Base-by-base conservation (phyloP, 148 eudicot species). In the Linanthus parryae region DNA sequence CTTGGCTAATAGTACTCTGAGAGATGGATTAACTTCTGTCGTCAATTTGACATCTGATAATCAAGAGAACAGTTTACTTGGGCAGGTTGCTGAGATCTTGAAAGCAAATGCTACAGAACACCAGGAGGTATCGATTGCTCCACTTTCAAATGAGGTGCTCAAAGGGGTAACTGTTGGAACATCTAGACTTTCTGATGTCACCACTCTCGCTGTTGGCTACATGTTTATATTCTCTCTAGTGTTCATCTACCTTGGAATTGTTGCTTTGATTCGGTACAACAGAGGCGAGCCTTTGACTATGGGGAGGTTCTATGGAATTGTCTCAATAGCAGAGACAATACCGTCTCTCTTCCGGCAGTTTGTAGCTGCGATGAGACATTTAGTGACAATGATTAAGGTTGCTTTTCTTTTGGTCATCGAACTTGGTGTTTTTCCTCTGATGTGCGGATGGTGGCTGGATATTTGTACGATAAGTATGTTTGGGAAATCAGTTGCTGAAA, bases 361-460 rank as follows among this genome's bases (percentile, higher is more conserved):
- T 65, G 71, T 81, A 56, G 81, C 84, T 12, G 85, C 89, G 53
- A 84, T 88, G 86, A 84, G 81, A 56, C 96, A 84, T 63, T 67
- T 84, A 56, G 63, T 84, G 85, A 84, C 89, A 26, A 88, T 88
- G 96, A 71, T 88, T 44, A 88, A 88, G 65, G 94, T 88, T 68
- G 96, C 96, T 19, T 88, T 88, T 59, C 96, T 88, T 61, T 40
- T 88, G 59, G 96, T 88, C 9, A 75, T 88, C 64, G 96, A 88
- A 74, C 94, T 84, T 37, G 96, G 96, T 19, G 94, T 88, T 50
- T 88, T 88, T 35, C 96, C 96, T 9, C 53, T 88, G 67, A 81
- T 88, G 96, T 84, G 94, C 43, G 96, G 96, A 39, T 88, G 96
- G 96, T 88, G 96, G 96, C 67, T 88, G 54, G 96, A 88, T 76